These are phyloP conservation scores for Dittrichia graveolens DNA, from an alignment of 129 eudicot genomes.

Conservation along the genomic window DNA sequence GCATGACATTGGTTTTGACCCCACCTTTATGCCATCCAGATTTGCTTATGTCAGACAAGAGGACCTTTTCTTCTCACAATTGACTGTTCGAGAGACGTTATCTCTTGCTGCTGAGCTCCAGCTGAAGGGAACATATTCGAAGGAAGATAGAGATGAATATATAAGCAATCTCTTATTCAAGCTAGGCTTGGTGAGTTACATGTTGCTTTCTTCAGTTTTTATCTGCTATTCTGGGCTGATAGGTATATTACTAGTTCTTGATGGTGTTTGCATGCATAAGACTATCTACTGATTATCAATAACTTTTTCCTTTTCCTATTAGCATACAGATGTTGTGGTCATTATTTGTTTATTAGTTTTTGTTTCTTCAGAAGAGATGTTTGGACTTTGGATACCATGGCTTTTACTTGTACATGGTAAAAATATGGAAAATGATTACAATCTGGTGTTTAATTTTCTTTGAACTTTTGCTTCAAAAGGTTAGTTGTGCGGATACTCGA, in stretches of 20 bases:
- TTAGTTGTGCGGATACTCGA: slow-evolving; percentile 91
- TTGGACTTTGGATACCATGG: too few species aligned
- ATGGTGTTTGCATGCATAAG: too few species aligned
- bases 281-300: too few species aligned
- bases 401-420: too few species aligned
- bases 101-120: slow-evolving; percentile 99
- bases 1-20: background rate
- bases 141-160: slow-evolving; percentile 84
- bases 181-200: slow-evolving; percentile 82
- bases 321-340: too few species aligned
- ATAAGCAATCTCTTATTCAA: slow-evolving; percentile 72
- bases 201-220: slow-evolving; percentile 13
- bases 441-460: background rate
- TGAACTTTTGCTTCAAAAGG: slow-evolving; percentile 51
- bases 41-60: slow-evolving; percentile 95
- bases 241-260: background rate
- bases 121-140: slow-evolving; percentile 68
- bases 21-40: slow-evolving; percentile 36
- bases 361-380: too few species aligned
- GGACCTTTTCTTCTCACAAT: slow-evolving; percentile 95
- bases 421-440: background rate
- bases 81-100: slow-evolving; percentile 96
- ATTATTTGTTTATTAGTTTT: too few species aligned
- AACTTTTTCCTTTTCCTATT: too few species aligned
- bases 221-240: background rate